Percentiles rank a stretch among this genome's conserved stretches.
phyloP scores from a whole-genome alignment of 768 basidiomycete species.

The Galerina sulciceps region DNA sequence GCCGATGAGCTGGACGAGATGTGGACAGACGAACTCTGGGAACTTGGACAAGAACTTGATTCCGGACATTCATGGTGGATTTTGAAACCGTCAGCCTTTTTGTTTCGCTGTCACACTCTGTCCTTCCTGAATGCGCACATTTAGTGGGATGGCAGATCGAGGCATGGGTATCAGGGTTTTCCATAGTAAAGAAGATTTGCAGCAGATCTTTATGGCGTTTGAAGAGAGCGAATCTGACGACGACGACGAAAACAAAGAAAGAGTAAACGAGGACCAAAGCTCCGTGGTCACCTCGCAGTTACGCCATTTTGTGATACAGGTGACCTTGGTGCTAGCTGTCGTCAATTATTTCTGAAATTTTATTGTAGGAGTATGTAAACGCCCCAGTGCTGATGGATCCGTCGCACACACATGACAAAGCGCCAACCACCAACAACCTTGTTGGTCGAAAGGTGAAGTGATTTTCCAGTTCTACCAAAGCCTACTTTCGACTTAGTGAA shows the following conservation, averaged over 20 bases:
- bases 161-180: conserved; percentile 96
- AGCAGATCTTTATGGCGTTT: conserved; percentile 79
- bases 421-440: conserved; percentile 24
- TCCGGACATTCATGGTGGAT: conserved; percentile 79
- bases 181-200: conserved; percentile 72
- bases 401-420: conserved; percentile 40
- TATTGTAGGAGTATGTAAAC: conserved; percentile 78
- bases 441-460: conserved; percentile 59
- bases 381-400: conserved; percentile 82
- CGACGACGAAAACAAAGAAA: conserved; percentile 43
- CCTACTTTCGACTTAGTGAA: neutral
- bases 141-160: conserved; percentile 88
- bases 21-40: conserved; percentile 92
- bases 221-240: conserved; percentile 61
- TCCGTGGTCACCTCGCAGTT: conserved; percentile 84
- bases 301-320: conserved; percentile 96
- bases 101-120: conserved; percentile 3
- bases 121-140: conserved; percentile 3
- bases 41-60: conserved; percentile 70
- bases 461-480: neutral
- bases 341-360: neutral
- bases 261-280: conserved; percentile 39
- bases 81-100: conserved; percentile 73
- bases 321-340: conserved; percentile 27
- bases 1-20: conserved; percentile 95